These are phyloP conservation scores for Tricholoma hemisulphureum DNA, from an alignment of 768 basidiomycete species.

Conservation along the genomic window DNA sequence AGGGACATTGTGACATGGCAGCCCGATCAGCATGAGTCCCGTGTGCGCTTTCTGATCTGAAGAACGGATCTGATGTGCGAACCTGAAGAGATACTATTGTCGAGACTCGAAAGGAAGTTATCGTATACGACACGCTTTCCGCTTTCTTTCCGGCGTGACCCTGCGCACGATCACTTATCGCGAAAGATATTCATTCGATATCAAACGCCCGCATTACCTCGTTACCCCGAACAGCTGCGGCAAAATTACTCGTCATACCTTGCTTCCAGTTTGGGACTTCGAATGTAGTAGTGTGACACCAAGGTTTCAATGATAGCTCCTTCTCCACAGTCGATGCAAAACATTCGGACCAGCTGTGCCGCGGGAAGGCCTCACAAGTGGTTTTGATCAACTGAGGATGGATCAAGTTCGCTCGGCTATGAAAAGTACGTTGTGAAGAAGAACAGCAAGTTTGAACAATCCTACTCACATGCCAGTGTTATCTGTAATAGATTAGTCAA, in stretches of 20 bases:
- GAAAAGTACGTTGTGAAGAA: conserved; percentile 7
- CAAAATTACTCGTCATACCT: conserved; percentile 46
- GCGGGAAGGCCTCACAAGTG: conserved; percentile 40
- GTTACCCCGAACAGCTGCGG: conserved; percentile 45
- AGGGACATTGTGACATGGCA: neutral
- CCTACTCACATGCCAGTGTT: conserved; percentile 43
- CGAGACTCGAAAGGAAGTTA: neutral
- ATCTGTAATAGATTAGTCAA: conserved; percentile 25
- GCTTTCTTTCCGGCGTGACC: neutral
- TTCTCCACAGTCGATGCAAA: conserved; percentile 44
- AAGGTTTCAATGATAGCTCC: conserved; percentile 46
- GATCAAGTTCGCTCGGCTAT: conserved; percentile 43
- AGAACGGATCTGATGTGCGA: neutral
- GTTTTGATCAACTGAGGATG: conserved; percentile 40
- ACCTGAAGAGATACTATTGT: neutral
- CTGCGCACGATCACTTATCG: neutral
- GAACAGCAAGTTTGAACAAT: neutral
- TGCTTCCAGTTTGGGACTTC: conserved; percentile 44
- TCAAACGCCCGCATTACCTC: conserved; percentile 41
- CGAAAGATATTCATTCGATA: neutral
- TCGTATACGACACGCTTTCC: neutral
- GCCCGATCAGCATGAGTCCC: neutral
- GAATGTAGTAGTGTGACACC: conserved; percentile 50
- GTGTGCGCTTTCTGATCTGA: neutral
- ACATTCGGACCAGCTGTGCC: conserved; percentile 44